A percentile compares a stretch with the other conserved stretches of the same genome.
phyloP scores from a whole-genome alignment of 345 rosid genomes.

The Gossypium longicalyx region DNA sequence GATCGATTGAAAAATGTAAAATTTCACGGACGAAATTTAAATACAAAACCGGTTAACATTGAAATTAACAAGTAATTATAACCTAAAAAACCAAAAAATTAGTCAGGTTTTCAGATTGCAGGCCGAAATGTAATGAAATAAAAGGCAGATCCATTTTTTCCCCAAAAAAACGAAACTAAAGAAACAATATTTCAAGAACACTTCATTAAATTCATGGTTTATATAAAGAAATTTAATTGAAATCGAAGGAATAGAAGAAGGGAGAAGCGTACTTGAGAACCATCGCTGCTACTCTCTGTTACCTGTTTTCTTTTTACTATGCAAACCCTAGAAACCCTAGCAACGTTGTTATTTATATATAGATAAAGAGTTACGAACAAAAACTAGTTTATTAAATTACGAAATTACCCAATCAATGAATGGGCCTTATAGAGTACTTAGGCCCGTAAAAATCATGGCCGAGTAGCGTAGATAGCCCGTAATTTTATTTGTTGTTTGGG shows the following conservation, averaged over 20 bases:
- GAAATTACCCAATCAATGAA: not conserved
- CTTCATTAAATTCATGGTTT: not conserved
- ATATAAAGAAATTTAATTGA: not conserved
- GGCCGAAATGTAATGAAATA: not conserved
- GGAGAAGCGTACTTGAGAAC: constrained; percentile 39
- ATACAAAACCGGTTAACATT: not conserved
- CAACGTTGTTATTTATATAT: not conserved
- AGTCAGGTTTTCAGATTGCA: too few species aligned
- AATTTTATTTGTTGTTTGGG: too few species aligned
- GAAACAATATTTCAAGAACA: not conserved
- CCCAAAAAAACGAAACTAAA: not conserved
- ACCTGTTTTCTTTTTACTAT: not conserved
- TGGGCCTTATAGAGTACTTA: not conserved
- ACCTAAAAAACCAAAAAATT: not conserved
- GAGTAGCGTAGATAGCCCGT: not conserved
- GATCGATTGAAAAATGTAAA: not conserved
- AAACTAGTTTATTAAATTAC: not conserved
- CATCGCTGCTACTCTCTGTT: constrained; percentile 23
- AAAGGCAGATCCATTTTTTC: not conserved
- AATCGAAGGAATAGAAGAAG: not conserved
- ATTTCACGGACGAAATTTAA: not conserved
- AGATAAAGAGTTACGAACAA: not conserved
- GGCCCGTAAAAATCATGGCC: not conserved
- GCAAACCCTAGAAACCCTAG: constrained; percentile 13
- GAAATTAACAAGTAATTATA: not conserved